Evolutionary conservation across 2,329 filamentous ascomycete species (phyloP).

Genomic region (Monosporascus sp.): DNA sequence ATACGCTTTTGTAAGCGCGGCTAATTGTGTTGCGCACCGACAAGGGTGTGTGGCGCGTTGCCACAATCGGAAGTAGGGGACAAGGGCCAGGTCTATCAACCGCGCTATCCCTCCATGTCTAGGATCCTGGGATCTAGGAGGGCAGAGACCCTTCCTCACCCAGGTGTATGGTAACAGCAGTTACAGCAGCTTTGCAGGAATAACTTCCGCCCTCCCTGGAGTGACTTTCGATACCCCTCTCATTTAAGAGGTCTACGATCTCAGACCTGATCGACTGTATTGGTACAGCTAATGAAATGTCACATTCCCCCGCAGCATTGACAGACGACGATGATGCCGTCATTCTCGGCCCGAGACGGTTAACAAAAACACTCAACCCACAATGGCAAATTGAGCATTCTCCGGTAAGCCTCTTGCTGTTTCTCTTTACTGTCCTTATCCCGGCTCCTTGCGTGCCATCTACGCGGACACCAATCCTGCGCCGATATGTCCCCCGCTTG

Average conservation of each 20-base stretch:
- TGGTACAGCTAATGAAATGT: slow-evolving; percentile 25
- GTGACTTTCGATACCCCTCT: slow-evolving; percentile 21
- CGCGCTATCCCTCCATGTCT: slow-evolving; percentile 14
- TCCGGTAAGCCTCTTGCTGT: slow-evolving; percentile 22
- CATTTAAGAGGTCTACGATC: slow-evolving; percentile 16
- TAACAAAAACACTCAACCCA: slow-evolving; percentile 1
- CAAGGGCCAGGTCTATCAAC: slow-evolving; percentile 18
- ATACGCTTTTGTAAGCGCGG: slow-evolving; percentile 18
- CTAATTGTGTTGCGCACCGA: slow-evolving; percentile 19
- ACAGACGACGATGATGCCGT: slow-evolving; percentile 1
- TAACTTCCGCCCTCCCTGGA: slow-evolving; percentile 12
- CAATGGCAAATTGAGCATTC: slow-evolving; percentile 27
- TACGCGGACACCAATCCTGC: slow-evolving; percentile 6
- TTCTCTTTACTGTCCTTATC: slow-evolving; percentile 18
- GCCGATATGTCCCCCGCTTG: slow-evolving; percentile 6
- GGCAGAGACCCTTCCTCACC: slow-evolving; percentile 10
- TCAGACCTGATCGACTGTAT: slow-evolving; percentile 22
- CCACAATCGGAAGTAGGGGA: slow-evolving; percentile 20
- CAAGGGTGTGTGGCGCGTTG: slow-evolving; percentile 18
- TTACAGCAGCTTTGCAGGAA: slow-evolving; percentile 15
- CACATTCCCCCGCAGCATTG: slow-evolving; percentile 23
- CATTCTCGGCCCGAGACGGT: slow-evolving; percentile 13
- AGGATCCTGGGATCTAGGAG: slow-evolving; percentile 8
- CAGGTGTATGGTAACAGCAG: slow-evolving; percentile 13
- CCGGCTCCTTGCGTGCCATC: slow-evolving; percentile 26